Conservation (phyloP, 2,329 filamentous ascomycete species). For the Hypoxylon sp. region DNA sequence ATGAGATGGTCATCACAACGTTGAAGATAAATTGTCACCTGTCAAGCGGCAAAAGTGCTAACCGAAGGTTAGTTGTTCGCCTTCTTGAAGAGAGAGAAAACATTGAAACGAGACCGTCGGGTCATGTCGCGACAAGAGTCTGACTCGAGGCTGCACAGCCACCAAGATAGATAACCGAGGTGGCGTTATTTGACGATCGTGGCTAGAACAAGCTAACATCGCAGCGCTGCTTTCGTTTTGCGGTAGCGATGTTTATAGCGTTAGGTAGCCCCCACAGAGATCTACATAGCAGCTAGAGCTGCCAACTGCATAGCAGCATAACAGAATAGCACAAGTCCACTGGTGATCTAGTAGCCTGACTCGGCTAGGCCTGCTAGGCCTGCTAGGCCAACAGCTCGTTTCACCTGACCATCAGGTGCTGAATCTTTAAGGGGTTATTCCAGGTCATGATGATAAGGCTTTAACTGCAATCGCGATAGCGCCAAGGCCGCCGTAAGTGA, state of each 20-base stretch:
- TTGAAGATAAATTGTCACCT: background rate
- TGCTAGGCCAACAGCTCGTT: background rate
- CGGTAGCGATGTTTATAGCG: background rate
- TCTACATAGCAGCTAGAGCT: too few relatives aligned
- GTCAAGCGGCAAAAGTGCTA: slow-evolving; percentile 10
- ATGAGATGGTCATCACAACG: background rate
- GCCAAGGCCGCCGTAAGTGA: background rate
- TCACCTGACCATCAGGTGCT: slow-evolving; percentile 2
- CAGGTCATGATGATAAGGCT: background rate
- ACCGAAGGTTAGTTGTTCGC: background rate
- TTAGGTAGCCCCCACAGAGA: background rate
- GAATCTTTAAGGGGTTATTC: background rate
- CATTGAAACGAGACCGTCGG: background rate
- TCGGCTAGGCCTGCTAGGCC: too few relatives aligned
- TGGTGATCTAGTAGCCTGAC: too few relatives aligned
- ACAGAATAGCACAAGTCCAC: too few relatives aligned
- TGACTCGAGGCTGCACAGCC: background rate
- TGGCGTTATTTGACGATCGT: background rate
- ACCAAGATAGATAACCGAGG: slow-evolving; percentile 1
- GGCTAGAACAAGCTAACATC: background rate
- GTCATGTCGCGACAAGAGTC: background rate
- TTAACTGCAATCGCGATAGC: slow-evolving; percentile 16
- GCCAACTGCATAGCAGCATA: too few relatives aligned
- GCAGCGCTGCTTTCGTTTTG: background rate
- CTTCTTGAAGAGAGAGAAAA: background rate